Base-by-base conservation (phyloP, 768 basidiomycete genomes). In the Suillus tomentosus region DNA sequence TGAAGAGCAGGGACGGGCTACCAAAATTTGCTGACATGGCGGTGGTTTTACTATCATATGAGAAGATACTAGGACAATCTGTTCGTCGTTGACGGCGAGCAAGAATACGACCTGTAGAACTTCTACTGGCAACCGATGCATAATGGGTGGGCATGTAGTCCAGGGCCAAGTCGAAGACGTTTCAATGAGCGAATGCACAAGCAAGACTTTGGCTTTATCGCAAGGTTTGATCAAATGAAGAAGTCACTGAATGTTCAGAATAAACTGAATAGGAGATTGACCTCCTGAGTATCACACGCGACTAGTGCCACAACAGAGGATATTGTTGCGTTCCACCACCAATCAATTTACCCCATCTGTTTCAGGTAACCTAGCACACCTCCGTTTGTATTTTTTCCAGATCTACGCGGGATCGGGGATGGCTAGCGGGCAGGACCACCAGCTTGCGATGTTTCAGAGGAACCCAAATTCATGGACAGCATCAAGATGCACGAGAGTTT, bases 401-500 rank as follows among this genome's bases (percentile, higher is more conserved):
- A 8, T 24, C 27, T 19, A 31, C 9, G 8, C 27, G 3, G 53
- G 53, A n/a, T n/a, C 19, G 27, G 27, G 27, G 3, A 5, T 34
- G 11, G 31, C 53, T 31, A 15, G 27, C 14, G 51, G 17, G 10
- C 51, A 19, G 31, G 55, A 15, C 22, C 17, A 37, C 5, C 15
- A 39, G 36, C 15, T 40, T 22, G 3, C 22, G 22, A 24, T 39
- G 9, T 22, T 57, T 40, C 37, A 37, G 37, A 53, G 31, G 17
- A 24, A 37, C 37, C 39, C 55, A 56, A 37, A 14, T 39, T 57
- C 37, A 57, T 22, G n/a, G 37, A 57, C 53, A 34, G 31, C 53
- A 54, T 54, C 53, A 54, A 13, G 22, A 24, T 24, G 56, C 37
- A 37, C 37, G 56, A 58, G 9, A 24, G 17, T 58, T 58, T 58